Evolutionary conservation across 176 grass and related monocot genomes (phyloP).

Genomic region (Lolium perenne): DNA sequence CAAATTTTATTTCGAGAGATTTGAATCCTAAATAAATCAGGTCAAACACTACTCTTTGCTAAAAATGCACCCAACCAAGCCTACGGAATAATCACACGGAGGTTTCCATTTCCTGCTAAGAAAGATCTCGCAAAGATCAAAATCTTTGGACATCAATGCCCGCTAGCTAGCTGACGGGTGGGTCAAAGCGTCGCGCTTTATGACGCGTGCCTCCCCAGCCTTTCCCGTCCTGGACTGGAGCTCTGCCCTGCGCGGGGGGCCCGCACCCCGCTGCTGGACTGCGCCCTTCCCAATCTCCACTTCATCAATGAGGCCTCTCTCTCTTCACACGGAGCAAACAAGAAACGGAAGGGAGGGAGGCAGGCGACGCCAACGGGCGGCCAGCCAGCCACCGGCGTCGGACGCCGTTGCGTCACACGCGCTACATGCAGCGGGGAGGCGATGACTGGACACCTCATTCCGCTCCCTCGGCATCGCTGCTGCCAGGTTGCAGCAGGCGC

Average conservation of each 20-base stretch:
- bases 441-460: background rate
- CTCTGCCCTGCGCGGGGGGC: slow-evolving; percentile 19
- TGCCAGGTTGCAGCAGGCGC: slow-evolving; percentile 1
- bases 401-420: slow-evolving; percentile 20
- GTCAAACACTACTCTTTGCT: background rate
- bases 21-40: background rate
- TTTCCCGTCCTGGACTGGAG: slow-evolving; percentile 31
- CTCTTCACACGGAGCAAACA: background rate
- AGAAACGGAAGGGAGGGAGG: background rate
- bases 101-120: background rate
- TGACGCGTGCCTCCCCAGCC: background rate
- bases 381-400: background rate
- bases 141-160: background rate
- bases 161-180: background rate
- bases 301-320: slow-evolving; percentile 19
- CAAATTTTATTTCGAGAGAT: no score
- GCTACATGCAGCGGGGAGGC: background rate
- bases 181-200: background rate
- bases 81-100: background rate
- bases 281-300: slow-evolving; percentile 44
- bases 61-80: background rate
- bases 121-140: background rate
- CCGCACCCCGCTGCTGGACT: background rate
- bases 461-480: background rate
- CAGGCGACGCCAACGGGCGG: background rate